Evolutionary conservation across 208 protist species (phyloP), one percentile per base, ranked within the genome.

Genomic region (Trypanosoma platydactyli): DNA sequence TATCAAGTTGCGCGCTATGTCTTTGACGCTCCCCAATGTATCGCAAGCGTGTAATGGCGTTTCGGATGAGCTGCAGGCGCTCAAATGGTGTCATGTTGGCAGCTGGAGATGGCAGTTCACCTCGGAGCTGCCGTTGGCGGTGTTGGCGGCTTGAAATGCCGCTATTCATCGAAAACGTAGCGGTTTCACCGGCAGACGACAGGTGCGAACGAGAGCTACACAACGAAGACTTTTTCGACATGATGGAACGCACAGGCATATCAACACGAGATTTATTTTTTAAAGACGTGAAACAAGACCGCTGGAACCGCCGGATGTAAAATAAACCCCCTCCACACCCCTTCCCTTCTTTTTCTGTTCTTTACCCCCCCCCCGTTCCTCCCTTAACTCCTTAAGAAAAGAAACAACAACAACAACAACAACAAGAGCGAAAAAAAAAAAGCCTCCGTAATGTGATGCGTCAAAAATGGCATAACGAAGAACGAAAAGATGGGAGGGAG

Each of bases 1-100:
- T 82, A 70, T 96, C 88, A 22, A 94, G 78, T 24, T 56, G 41
- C 0, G 73, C 65, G 41, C 64, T 87, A 71, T 96, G 91, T 30
- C 61, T 68, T 35, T 91, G 74, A 42, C 82, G 71, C 77, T 96
- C 91, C 52, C 82, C 83, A 20, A 91, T 66, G 73, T 90, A 86
- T 48, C 84, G 73, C 52, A 96, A 75, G 4, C 91, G 85, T 20
- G 81, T 89, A 15, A 92, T 52, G 24, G 84, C 79, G 70, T 88
- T 88, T 27, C 88, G 91, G 22, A 94, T 71, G 22, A 86, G 84
- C 59, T 85, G 70, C 45, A 94, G 78, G 3, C 84, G 76, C 75
- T 96, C 91, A 29, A 65, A 29, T 7, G 80, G 61, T 3, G 77
- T 68, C 91, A 96, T 96, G 56, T 66, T 84, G 62, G 64, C 66